Conservation (phyloP, 1,284 basidiomycete genomes). For the Caloboletus inedulis region DNA sequence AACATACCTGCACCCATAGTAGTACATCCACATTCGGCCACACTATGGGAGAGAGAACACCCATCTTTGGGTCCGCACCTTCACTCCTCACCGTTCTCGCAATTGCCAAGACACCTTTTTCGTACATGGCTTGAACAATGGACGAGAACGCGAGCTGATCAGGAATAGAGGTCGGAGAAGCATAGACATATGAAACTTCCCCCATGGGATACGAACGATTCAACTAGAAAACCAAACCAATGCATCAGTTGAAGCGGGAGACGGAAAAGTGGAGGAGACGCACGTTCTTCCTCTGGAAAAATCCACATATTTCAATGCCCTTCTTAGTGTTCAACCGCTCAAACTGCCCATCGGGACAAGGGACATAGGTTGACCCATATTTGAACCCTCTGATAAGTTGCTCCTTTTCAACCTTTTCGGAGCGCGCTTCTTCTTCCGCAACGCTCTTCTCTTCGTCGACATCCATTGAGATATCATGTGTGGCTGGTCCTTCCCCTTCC, state of each 20-base stretch:
- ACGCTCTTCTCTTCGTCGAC: constrained; percentile 32
- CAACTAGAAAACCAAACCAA: constrained; percentile 46
- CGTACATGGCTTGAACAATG: constrained; percentile 77
- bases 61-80: constrained; percentile 81
- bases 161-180: constrained; percentile 60
- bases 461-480: constrained; percentile 24
- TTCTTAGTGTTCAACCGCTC: constrained; percentile 66
- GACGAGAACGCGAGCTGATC: constrained; percentile 86
- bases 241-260: not conserved
- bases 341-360: constrained; percentile 80
- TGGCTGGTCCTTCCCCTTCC: constrained; percentile 9
- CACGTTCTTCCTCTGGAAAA: constrained; percentile 69
- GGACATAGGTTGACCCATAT: constrained; percentile 88
- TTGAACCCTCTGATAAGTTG: constrained; percentile 82
- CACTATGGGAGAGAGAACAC: constrained; percentile 62
- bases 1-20: constrained; percentile 73
- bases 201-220: constrained; percentile 80
- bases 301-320: constrained; percentile 87
- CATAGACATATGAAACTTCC: constrained; percentile 88
- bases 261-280: constrained; percentile 22
- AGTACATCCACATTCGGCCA: constrained; percentile 74
- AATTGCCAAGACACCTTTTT: constrained; percentile 68
- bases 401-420: constrained; percentile 66
- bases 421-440: constrained; percentile 32
- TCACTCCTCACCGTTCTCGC: constrained; percentile 77